These are phyloP conservation scores for Orbilia blumenaviensis DNA, from an alignment of 2,329 filamentous ascomycete species.

Conservation along the genomic window DNA sequence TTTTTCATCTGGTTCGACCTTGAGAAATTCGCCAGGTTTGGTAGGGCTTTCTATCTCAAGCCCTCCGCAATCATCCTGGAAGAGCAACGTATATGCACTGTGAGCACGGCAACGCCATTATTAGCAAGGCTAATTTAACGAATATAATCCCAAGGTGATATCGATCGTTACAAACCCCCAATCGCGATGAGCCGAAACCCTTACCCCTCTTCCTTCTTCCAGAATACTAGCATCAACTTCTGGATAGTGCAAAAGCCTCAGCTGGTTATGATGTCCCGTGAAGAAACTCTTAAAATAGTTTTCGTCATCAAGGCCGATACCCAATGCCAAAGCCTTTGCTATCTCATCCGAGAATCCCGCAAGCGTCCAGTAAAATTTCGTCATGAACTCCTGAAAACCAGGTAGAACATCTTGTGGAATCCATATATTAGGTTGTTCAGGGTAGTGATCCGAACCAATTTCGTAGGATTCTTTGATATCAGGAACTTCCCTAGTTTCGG, in stretches of 20 bases:
- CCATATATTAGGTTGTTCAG: conserved; percentile 62
- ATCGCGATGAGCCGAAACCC: conserved; percentile 65
- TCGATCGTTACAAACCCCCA: conserved; percentile 61
- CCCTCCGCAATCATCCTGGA: conserved; percentile 65
- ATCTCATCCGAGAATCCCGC: conserved; percentile 60
- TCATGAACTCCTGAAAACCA: conserved; percentile 62
- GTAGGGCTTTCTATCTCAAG: conserved; percentile 63
- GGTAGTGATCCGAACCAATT: conserved; percentile 61
- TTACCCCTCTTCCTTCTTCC: conserved; percentile 59
- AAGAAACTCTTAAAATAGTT: conserved; percentile 61
- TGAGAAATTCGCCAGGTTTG: conserved; percentile 60
- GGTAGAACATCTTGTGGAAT: conserved; percentile 60
- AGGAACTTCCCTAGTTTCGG: conserved; percentile 7
- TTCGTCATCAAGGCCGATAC: conserved; percentile 61
- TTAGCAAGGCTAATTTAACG: neutral
- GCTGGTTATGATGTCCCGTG: conserved; percentile 63
- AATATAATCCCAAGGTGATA: neutral
- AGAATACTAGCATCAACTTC: conserved; percentile 61
- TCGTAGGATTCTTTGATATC: conserved; percentile 62
- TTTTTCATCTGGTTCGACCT: conserved; percentile 61
- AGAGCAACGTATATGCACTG: conserved; percentile 63
- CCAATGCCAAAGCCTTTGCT: conserved; percentile 58
- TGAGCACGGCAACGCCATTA: neutral
- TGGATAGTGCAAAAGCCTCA: conserved; percentile 64
- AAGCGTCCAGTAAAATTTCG: conserved; percentile 62